These are phyloP conservation scores for Penicillium alfredii DNA, from an alignment of 495 filamentous ascomycete species.

Conservation along the genomic window DNA sequence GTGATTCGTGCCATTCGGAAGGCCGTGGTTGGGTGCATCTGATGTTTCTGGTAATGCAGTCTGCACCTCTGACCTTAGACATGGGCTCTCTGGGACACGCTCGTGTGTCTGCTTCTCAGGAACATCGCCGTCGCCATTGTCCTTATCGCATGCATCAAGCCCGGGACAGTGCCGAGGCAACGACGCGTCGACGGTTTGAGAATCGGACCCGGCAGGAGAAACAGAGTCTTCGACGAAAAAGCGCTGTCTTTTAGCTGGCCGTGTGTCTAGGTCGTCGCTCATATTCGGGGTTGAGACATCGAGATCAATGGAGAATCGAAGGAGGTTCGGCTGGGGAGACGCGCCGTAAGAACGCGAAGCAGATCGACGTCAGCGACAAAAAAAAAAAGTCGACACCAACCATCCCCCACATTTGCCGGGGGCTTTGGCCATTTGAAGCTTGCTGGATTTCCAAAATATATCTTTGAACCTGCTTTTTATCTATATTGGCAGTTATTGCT, in stretches of 20 bases:
- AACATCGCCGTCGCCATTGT: background rate
- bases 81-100: too few species aligned
- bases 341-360: constrained; percentile 35
- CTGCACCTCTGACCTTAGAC: too few species aligned
- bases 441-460: background rate
- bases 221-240: constrained; percentile 60
- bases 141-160: background rate
- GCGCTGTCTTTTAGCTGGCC: constrained; percentile 71
- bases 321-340: constrained; percentile 28
- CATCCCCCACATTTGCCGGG: background rate
- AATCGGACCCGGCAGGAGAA: constrained; percentile 1
- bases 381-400: constrained; percentile 8
- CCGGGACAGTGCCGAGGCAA: constrained; percentile 7
- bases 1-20: too few species aligned
- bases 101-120: too few species aligned
- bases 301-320: background rate
- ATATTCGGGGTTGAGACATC: constrained; percentile 18
- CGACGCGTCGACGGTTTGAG: constrained; percentile 19
- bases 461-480: background rate
- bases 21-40: too few species aligned
- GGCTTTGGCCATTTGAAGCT: too few species aligned
- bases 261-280: constrained; percentile 30
- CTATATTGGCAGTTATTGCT: background rate
- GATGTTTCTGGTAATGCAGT: too few species aligned
- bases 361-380: constrained; percentile 32